A percentile compares a stretch with the other conserved stretches of the same genome.
Evolutionary conservation across 2,329 filamentous ascomycete species (phyloP).

Genomic region (Xylaria arbuscula): DNA sequence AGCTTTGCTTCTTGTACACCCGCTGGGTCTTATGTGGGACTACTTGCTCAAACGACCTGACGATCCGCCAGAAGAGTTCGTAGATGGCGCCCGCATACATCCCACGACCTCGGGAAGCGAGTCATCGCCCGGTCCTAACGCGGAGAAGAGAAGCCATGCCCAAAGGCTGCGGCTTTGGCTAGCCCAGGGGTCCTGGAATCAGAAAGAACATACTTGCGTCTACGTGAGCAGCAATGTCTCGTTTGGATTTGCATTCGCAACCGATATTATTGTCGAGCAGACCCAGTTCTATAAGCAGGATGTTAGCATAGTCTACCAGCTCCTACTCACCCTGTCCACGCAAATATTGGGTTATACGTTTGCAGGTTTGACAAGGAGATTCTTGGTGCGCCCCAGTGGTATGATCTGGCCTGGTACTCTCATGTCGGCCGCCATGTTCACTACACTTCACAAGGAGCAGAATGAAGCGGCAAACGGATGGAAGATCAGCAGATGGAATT

Average conservation of each 20-base stretch:
- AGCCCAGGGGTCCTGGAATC: slow-evolving; percentile 84
- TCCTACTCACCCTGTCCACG: slow-evolving; percentile 85
- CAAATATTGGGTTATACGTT: slow-evolving; percentile 90
- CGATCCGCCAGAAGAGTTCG: slow-evolving; percentile 66
- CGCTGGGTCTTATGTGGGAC: slow-evolving; percentile 84
- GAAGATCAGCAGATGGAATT: slow-evolving; percentile 83
- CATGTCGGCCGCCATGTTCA: slow-evolving; percentile 91
- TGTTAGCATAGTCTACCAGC: slow-evolving; percentile 78
- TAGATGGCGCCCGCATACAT: slow-evolving; percentile 61
- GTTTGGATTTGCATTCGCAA: slow-evolving; percentile 89
- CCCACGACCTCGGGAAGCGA: slow-evolving; percentile 23
- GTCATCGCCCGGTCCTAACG: slow-evolving; percentile 24
- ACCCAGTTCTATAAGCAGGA: slow-evolving; percentile 89
- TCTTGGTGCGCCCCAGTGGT: slow-evolving; percentile 83
- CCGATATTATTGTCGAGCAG: slow-evolving; percentile 90
- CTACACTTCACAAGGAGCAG: slow-evolving; percentile 84
- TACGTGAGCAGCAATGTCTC: slow-evolving; percentile 92
- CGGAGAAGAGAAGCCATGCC: slow-evolving; percentile 48
- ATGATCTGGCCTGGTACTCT: slow-evolving; percentile 94
- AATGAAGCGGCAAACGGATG: slow-evolving; percentile 85
- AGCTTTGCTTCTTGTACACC: slow-evolving; percentile 84
- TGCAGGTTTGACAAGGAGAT: slow-evolving; percentile 82
- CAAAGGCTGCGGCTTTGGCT: slow-evolving; percentile 75
- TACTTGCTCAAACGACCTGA: slow-evolving; percentile 70
- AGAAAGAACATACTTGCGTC: slow-evolving; percentile 89